phyloP scores from a whole-genome alignment of 129 eudicot genomes.

The Apium graveolens region DNA sequence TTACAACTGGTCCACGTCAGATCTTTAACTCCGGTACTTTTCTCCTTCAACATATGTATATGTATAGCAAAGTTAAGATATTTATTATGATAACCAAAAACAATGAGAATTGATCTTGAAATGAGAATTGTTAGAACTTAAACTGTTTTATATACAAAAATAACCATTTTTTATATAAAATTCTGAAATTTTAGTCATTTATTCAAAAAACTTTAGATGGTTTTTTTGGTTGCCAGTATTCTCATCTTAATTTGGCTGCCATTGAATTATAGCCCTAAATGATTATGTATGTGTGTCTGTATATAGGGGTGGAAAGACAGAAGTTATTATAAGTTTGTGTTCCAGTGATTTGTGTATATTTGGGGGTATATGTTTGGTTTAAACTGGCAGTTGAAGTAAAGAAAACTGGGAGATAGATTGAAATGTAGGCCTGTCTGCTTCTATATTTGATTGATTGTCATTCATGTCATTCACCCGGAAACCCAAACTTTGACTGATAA shows the following conservation, averaged over 20 bases:
- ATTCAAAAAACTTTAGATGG: no score
- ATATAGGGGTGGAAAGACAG: not conserved
- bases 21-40: slow-evolving; percentile 48
- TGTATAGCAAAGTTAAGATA: no score
- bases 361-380: not conserved
- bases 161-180: no score
- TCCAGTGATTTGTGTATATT: not conserved
- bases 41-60: not conserved
- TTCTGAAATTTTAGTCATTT: no score
- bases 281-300: not conserved
- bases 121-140: no score
- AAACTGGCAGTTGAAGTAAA: not conserved
- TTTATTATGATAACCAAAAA: no score
- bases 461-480: not conserved
- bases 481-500: not conserved
- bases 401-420: not conserved
- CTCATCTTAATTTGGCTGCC: no score
- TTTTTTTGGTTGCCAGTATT: no score
- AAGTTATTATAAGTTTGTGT: not conserved
- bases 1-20: slow-evolving; percentile 41
- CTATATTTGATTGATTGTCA: not conserved
- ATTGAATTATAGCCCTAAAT: no score
- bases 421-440: not conserved
- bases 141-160: no score
- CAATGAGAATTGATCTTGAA: no score